Base-by-base conservation (phyloP, 2,329 filamentous ascomycete species). In the Fusarium sp. region DNA sequence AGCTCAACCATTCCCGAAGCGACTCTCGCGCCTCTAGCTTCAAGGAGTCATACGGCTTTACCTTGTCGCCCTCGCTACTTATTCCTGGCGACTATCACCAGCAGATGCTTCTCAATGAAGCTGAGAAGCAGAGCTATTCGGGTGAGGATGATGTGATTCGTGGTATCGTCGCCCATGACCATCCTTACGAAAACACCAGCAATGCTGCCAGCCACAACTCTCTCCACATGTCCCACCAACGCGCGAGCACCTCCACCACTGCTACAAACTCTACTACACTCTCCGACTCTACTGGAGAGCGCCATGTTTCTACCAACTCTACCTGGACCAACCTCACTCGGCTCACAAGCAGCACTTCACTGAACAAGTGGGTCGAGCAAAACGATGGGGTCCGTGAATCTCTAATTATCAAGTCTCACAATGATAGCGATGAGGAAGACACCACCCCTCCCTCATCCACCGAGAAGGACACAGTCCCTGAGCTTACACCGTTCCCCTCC, bases 1-100 rank as follows among this genome's bases (percentile, higher is more conserved):
- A 70, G 29, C 63, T 71, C 68, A 75, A 77, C 65, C 81, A 83
- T 59, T 76, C 77, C 42, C 81, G 82, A 52, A 81, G 78, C 32
- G 78, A 79, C 27, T 88, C 88, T 5, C 81, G 83, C 16, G 82
- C 83, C 1, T 86, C 84, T 4, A 88, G 83, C 74, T 89, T 88
- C 76, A 86, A 85, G 71, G 88, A 90, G 75, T 85, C 84, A 0
- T 86, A 89, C 59, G 87, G 86, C 16, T 89, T 90, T 74, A 84
- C 82, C 44, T 78, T 90, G 34, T 90, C 89, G 10, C 89, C 89
- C 0, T 87, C 87, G 6, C 81, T 91, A n/a, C 81, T 91, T 52
- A 89, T 91, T 56, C 88, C 89, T 15, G 79, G 81, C 49, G 89
- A 91, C 54, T 89, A 86, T 70, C 84, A 87, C 55, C 83, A 86